Conservation (phyloP, 257 asterid species). For the Solanum pimpinellifolium region DNA sequence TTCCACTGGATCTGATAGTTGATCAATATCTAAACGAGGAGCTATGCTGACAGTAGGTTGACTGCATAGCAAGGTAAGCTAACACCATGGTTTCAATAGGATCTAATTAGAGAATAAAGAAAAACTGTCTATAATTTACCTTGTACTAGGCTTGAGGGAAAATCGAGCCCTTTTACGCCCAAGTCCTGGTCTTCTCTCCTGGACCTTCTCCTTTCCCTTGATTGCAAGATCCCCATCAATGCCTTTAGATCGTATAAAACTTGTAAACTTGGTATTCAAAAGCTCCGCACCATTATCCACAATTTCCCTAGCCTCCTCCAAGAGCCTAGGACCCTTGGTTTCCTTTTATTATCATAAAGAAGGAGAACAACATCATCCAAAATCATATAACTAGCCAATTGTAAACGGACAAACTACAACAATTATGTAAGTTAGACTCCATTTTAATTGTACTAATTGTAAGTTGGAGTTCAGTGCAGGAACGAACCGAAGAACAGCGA, state of each 20-base stretch:
- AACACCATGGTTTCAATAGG: not conserved
- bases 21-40: conserved; percentile 29
- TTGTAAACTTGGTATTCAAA: conserved; percentile 24
- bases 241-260: conserved; percentile 21
- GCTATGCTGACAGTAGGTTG: conserved; percentile 40
- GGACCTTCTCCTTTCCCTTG: conserved; percentile 41
- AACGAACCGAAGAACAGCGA: not conserved
- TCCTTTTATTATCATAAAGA: conserved; percentile 10
- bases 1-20: conserved; percentile 56
- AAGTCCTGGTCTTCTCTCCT: conserved; percentile 62
- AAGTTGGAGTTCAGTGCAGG: not conserved
- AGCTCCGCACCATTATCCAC: conserved; percentile 49
- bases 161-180: conserved; percentile 58
- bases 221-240: conserved; percentile 17
- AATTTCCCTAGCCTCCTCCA: conserved; percentile 62
- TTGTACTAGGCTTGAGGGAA: conserved; percentile 38
- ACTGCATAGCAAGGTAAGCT: conserved; percentile 28
- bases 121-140: conserved; percentile 21
- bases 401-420: not conserved
- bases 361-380: not conserved
- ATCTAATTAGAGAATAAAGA: not conserved
- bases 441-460: not conserved
- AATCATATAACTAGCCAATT: not conserved
- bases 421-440: not conserved
- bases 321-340: conserved; percentile 40